phyloP scores from a whole-genome alignment of 2,329 filamentous ascomycete genomes.

The Meredithiella fracta region DNA sequence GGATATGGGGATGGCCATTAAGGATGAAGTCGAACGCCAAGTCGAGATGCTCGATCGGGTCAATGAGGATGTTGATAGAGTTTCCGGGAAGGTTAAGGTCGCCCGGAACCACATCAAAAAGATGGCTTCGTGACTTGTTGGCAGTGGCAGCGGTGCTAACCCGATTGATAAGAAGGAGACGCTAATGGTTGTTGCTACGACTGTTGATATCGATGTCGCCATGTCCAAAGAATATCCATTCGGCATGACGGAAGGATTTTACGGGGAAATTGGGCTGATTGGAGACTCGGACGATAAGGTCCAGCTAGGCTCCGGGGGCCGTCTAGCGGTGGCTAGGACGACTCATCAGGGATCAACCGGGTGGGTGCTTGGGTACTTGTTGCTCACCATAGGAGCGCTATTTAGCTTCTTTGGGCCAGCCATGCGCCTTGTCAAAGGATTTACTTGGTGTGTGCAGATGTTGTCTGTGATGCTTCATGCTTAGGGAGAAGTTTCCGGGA shows the following conservation, averaged over 20 bases:
- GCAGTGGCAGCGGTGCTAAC: slow-evolving; percentile 9
- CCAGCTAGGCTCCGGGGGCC: not conserved
- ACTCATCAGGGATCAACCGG: slow-evolving; percentile 4
- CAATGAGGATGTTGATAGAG: slow-evolving; percentile 47
- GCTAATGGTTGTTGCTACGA: not conserved
- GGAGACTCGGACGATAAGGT: not conserved
- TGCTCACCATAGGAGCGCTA: slow-evolving; percentile 12
- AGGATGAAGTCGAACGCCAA: slow-evolving; percentile 56
- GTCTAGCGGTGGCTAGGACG: slow-evolving; percentile 3
- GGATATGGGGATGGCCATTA: slow-evolving; percentile 62
- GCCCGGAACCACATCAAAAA: slow-evolving; percentile 57
- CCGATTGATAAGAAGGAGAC: not conserved
- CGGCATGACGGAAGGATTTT: not conserved
- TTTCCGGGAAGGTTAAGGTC: slow-evolving; percentile 53
- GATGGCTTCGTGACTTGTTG: slow-evolving; percentile 29
- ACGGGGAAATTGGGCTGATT: not conserved
- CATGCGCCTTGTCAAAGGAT: slow-evolving; percentile 11
- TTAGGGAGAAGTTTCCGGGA: not conserved
- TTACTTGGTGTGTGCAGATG: slow-evolving; percentile 14
- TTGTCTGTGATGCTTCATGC: slow-evolving; percentile 12
- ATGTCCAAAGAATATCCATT: not conserved
- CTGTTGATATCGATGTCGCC: not conserved
- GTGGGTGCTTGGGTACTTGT: slow-evolving; percentile 10
- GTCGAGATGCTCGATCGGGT: slow-evolving; percentile 52
- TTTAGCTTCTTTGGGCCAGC: slow-evolving; percentile 13